These are phyloP conservation scores for Ophiocordyceps camponoti-saundersi DNA, from an alignment of 2,329 filamentous ascomycete genomes.

Conservation along the genomic window DNA sequence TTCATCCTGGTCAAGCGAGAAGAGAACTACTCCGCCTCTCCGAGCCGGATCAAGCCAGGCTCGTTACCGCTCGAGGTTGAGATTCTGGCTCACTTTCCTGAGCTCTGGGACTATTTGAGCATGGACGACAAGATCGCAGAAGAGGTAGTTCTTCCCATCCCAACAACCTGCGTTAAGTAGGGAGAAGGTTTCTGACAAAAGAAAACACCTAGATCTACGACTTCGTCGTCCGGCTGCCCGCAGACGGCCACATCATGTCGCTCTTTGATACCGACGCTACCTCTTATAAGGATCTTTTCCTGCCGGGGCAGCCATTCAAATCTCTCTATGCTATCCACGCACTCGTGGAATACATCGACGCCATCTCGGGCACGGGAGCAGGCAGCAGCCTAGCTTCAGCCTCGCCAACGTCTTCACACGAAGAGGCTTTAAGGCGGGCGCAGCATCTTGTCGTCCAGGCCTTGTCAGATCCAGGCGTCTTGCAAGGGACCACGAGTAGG, in stretches of 20 bases:
- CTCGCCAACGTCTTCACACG: constrained; percentile 1
- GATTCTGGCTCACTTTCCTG: constrained; percentile 65
- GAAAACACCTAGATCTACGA: constrained; percentile 39
- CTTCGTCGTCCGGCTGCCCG: constrained; percentile 54
- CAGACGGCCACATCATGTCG: constrained; percentile 43
- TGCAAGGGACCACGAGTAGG: constrained; percentile 15
- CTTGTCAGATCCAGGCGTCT: constrained; percentile 38
- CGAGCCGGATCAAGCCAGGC: constrained; percentile 28
- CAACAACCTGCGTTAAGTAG: not conserved
- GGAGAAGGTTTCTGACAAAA: constrained; percentile 4
- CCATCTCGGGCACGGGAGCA: constrained; percentile 13
- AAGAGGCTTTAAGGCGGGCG: constrained; percentile 17
- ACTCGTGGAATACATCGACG: constrained; percentile 43
- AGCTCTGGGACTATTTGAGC: constrained; percentile 66
- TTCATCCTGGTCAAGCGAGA: constrained; percentile 50
- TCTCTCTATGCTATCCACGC: constrained; percentile 57
- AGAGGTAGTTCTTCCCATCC: constrained; percentile 30
- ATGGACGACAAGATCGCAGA: constrained; percentile 53
- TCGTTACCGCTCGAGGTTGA: constrained; percentile 55
- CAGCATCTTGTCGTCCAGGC: constrained; percentile 40
- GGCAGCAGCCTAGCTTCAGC: not conserved
- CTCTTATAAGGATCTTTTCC: constrained; percentile 48
- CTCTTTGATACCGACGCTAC: constrained; percentile 36
- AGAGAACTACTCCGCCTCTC: constrained; percentile 24
- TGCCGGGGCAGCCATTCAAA: constrained; percentile 51